A percentile compares a stretch with the other conserved stretches of the same genome.
These are phyloP conservation scores for Ceratocystis eucalypticola DNA, from an alignment of 2,329 filamentous ascomycete species.

Conservation along the genomic window DNA sequence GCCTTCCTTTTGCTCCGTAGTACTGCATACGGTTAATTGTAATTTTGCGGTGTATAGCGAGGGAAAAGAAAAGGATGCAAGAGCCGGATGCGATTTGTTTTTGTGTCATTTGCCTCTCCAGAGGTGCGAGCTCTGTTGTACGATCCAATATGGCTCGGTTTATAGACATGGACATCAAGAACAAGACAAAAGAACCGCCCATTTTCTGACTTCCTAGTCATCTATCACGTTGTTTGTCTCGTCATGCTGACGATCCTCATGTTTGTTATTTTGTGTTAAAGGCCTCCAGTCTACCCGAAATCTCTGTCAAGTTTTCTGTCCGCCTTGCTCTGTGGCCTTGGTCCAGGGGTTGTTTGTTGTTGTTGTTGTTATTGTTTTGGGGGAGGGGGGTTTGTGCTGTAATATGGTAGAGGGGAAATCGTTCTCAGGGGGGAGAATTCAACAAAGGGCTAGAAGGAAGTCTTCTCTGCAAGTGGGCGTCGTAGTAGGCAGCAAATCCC, in stretches of 20 bases:
- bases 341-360: too few species aligned
- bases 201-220: background rate
- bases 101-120: too few species aligned
- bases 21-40: background rate
- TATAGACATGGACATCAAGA: too few species aligned
- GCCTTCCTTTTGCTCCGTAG: background rate
- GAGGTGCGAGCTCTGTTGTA: too few species aligned
- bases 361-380: background rate
- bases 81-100: background rate
- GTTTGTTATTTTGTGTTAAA: background rate
- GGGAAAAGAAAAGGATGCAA: background rate
- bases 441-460: background rate
- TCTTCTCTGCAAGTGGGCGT: background rate
- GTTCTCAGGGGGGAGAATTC: background rate
- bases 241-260: background rate
- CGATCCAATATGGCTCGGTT: too few species aligned
- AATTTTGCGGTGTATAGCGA: background rate
- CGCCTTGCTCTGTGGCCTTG: too few species aligned
- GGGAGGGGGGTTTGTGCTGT: background rate
- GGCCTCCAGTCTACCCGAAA: too few species aligned
- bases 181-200: background rate
- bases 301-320: background rate
- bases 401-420: background rate
- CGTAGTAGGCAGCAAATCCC: background rate
- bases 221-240: constrained; percentile 1